Evolutionary conservation across 2,329 filamentous ascomycete species (phyloP), one percentile per base, ranked within the genome.

Genomic region (Alternaria brassicicola): DNA sequence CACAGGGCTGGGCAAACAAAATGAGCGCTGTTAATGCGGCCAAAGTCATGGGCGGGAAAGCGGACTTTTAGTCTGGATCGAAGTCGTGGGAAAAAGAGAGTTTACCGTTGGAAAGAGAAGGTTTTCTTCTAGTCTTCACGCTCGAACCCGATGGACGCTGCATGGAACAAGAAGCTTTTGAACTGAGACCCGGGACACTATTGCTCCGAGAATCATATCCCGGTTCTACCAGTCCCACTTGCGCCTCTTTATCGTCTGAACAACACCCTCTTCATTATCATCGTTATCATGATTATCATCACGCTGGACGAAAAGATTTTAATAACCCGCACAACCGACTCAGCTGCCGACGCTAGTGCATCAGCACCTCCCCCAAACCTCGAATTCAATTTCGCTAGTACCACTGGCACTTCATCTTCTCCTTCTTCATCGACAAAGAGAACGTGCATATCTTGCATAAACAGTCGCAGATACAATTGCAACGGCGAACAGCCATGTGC

Each of bases 21-120:
- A 96, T 99, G 89, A 94, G 93, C 71, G 94, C 95, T 23, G 90
- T 99, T 15, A 93, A 97, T 79, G 94, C 93, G 2, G 92, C 93
- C 45, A 98, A 98, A 82, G 93, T 81, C 59, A 84, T 83, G 80
- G 80, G 80, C 55, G 78, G 78, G 8, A 80, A 79, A 68, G 75
- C 72, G 33, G 78, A 79, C 52, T 75, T 78, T 50, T 78, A 67
- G 42, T 30, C n/a, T 36, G 12, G 4, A 31, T 48, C n/a, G 15
- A 45, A 19, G 25, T 45, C 19, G 15, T 9, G 4, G 19, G 41
- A 25, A 26, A 9, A 13, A 28, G 13, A 3, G 13, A n/a, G 12
- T 3, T 28, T 45, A 15, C n/a, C 42, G 9, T 30, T 19, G 43
- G n/a, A 31, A 8, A 17, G 13, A 19, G 17, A 38, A 21, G 8